phyloP scores from a whole-genome alignment of 805 yeast genomes.

The Yamadazyma tumulicola region DNA sequence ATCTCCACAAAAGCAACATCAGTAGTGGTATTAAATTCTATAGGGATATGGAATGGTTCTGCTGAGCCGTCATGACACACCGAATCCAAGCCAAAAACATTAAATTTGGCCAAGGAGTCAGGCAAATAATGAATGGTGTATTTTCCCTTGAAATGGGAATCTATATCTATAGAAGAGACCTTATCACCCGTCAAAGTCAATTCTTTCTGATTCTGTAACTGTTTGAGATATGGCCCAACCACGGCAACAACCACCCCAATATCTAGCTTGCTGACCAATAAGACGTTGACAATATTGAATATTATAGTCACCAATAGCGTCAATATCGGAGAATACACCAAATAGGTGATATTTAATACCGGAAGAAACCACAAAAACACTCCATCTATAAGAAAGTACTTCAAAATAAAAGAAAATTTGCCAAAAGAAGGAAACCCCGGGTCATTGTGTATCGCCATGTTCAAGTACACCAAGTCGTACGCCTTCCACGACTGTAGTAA shows the following conservation, averaged over 20 bases:
- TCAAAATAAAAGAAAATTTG: constrained; percentile 58
- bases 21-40: constrained; percentile 75
- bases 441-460: constrained; percentile 31
- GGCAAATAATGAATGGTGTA: constrained; percentile 86
- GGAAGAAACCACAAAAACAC: constrained; percentile 69
- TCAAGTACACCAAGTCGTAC: constrained; percentile 63
- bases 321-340: constrained; percentile 58
- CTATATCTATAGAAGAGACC: constrained; percentile 42
- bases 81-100: constrained; percentile 61
- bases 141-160: constrained; percentile 76
- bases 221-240: constrained; percentile 42
- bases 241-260: constrained; percentile 41
- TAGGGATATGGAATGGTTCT: constrained; percentile 46
- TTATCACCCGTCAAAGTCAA: constrained; percentile 52
- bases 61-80: constrained; percentile 43
- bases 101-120: constrained; percentile 80
- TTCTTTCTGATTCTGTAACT: constrained; percentile 40
- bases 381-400: constrained; percentile 74
- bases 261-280: constrained; percentile 50
- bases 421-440: constrained; percentile 24
- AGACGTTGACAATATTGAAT: constrained; percentile 49
- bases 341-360: constrained; percentile 68
- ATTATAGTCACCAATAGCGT: constrained; percentile 47
- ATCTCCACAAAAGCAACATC: constrained; percentile 68
- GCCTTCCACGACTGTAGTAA: constrained; percentile 84